Conservation (phyloP, 2,329 filamentous ascomycete genomes). For the Domatiomyces globalis region DNA sequence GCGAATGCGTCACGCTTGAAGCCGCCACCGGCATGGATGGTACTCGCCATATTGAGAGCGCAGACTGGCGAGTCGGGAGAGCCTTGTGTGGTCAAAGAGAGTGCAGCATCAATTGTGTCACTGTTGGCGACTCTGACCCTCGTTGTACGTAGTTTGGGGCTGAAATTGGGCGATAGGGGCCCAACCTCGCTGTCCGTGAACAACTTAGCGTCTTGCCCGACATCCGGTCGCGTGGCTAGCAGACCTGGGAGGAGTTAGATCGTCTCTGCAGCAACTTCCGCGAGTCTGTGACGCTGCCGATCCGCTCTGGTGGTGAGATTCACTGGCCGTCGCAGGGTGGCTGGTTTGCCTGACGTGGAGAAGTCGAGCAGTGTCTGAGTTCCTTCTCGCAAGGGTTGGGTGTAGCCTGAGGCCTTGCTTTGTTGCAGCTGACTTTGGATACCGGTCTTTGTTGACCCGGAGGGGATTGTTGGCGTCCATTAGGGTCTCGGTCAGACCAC, state of each 20-base stretch:
- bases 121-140: slow-evolving; percentile 39
- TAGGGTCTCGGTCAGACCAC: not conserved
- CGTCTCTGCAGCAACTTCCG: slow-evolving; percentile 35
- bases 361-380: slow-evolving; percentile 1
- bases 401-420: not conserved
- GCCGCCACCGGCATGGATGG: slow-evolving; percentile 44
- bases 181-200: slow-evolving; percentile 23
- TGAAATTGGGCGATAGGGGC: slow-evolving; percentile 29
- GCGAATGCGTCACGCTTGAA: slow-evolving; percentile 48
- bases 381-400: not conserved
- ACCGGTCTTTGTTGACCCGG: not conserved
- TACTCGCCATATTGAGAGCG: slow-evolving; percentile 53
- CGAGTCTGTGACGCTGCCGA: slow-evolving; percentile 22
- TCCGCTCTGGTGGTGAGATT: slow-evolving; percentile 5
- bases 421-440: not conserved
- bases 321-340: slow-evolving; percentile 3
- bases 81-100: slow-evolving; percentile 23
- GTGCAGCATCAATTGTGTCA: slow-evolving; percentile 45
- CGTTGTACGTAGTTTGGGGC: slow-evolving; percentile 27
- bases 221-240: slow-evolving; percentile 31
- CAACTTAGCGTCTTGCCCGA: slow-evolving; percentile 26
- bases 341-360: not conserved
- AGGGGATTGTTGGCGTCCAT: not conserved
- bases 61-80: slow-evolving; percentile 32
- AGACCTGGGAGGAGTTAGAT: slow-evolving; percentile 34